Percentiles rank a stretch among this genome's conserved stretches.
Evolutionary conservation across 768 basidiomycete species (phyloP).

Genomic region (Exidia glandulosa): DNA sequence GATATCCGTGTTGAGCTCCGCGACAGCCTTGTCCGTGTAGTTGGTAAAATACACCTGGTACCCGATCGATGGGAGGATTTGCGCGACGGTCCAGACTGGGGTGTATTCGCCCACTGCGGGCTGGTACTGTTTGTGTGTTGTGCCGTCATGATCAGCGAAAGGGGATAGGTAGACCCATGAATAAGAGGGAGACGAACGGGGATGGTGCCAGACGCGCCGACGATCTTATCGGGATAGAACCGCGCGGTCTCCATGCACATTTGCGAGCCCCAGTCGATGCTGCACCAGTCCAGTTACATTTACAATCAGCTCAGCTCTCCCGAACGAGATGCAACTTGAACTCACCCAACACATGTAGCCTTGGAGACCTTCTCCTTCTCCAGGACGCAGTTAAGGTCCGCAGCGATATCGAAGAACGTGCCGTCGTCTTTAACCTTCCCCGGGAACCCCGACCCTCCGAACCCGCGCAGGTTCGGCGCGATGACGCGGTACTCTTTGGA

Average conservation of each 20-base stretch:
- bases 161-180: background rate
- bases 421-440: slow-evolving; percentile 46
- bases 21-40: slow-evolving; percentile 34
- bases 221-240: slow-evolving; percentile 52
- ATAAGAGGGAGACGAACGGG: background rate
- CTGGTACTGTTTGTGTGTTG: no score
- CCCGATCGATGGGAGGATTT: slow-evolving; percentile 40
- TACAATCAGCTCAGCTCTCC: slow-evolving; percentile 38
- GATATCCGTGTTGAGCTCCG: slow-evolving; percentile 46
- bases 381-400: no score
- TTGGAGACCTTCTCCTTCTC: slow-evolving; percentile 51
- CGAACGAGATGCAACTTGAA: slow-evolving; percentile 41
- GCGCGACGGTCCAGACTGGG: slow-evolving; percentile 30
- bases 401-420: no score
- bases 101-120: slow-evolving; percentile 37
- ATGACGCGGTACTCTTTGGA: slow-evolving; percentile 55
- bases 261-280: no score
- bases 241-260: slow-evolving; percentile 63
- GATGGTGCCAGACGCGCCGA: slow-evolving; percentile 39
- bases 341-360: slow-evolving; percentile 50
- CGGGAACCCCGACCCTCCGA: slow-evolving; percentile 59
- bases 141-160: no score
- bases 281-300: slow-evolving; percentile 78
- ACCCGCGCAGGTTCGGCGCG: slow-evolving; percentile 56
- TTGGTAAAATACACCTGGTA: slow-evolving; percentile 48